Evolutionary conservation across 495 filamentous ascomycete genomes (phyloP).

Genomic region (Geoglossum glabrum): DNA sequence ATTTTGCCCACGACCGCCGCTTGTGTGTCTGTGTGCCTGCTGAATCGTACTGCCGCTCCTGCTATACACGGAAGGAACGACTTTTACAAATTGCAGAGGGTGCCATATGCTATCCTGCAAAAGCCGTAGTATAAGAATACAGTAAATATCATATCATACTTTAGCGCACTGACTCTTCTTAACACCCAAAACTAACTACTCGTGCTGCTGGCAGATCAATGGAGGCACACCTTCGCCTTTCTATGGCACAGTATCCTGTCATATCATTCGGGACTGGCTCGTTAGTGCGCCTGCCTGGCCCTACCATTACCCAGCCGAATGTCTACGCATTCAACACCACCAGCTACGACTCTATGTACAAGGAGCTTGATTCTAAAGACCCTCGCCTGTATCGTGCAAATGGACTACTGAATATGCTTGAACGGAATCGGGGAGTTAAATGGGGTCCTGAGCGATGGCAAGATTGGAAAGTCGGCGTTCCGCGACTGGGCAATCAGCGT

Average conservation of each 20-base stretch:
- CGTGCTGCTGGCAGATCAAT: conserved; percentile 41
- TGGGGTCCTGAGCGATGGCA: conserved; percentile 95
- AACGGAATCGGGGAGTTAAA: conserved; percentile 78
- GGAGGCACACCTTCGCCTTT: conserved; percentile 87
- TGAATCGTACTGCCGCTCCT: neutral
- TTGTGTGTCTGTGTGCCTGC: neutral
- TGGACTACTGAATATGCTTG: conserved; percentile 87
- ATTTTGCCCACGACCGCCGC: neutral
- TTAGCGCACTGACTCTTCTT: neutral
- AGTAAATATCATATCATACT: neutral
- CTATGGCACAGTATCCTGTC: conserved; percentile 71
- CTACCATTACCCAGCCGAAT: conserved; percentile 78
- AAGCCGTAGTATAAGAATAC: neutral
- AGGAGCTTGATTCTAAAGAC: conserved; percentile 70
- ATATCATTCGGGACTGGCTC: conserved; percentile 97
- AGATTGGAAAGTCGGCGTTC: conserved; percentile 80
- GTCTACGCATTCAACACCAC: conserved; percentile 94
- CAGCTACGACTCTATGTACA: conserved; percentile 80
- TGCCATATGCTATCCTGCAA: neutral
- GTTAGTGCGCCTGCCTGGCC: conserved; percentile 82
- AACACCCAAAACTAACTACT: neutral
- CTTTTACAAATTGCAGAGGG: neutral
- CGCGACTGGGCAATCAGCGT: conserved; percentile 37
- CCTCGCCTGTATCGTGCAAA: conserved; percentile 76
- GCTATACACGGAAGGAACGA: neutral